These are phyloP conservation scores for Endotrypanum monterogeii DNA, from an alignment of 208 protist species.

Conservation along the genomic window DNA sequence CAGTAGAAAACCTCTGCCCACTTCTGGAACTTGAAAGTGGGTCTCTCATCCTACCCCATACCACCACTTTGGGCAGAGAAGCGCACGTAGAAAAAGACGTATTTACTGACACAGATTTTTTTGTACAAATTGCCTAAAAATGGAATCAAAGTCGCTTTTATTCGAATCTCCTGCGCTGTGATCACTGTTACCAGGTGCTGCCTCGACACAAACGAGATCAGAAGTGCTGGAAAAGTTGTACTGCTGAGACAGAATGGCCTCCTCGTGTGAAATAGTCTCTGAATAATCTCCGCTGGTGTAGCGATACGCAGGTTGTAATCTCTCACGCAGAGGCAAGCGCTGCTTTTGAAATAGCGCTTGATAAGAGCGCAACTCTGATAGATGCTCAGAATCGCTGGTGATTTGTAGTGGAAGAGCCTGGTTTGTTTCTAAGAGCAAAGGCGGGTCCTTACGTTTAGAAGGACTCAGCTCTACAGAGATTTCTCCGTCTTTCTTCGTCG, in stretches of 20 bases:
- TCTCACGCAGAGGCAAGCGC: neutral
- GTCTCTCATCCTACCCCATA: neutral
- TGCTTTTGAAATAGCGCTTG: neutral
- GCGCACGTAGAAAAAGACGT: neutral
- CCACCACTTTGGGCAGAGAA: neutral
- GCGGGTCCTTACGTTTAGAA: neutral
- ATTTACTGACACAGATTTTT: neutral
- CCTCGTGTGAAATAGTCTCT: slow-evolving; percentile 28
- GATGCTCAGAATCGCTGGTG: neutral
- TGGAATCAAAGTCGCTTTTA: slow-evolving; percentile 23
- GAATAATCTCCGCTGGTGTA: slow-evolving; percentile 29
- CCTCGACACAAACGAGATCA: slow-evolving; percentile 17
- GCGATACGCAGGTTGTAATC: slow-evolving; percentile 21
- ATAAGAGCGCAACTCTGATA: neutral
- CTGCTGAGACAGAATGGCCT: slow-evolving; percentile 28
- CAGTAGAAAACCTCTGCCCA: neutral
- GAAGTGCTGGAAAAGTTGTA: slow-evolving; percentile 29
- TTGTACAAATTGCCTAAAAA: slow-evolving; percentile 33
- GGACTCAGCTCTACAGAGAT: neutral
- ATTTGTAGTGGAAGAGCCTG: slow-evolving; percentile 14
- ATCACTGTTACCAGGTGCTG: slow-evolving; percentile 10
- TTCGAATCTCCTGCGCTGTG: neutral
- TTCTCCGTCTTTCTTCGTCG: neutral
- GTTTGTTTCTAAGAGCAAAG: slow-evolving; percentile 8
- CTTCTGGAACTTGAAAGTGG: slow-evolving; percentile 7